A percentile compares a stretch with the other conserved stretches of the same genome.
phyloP scores from a whole-genome alignment of 352 stramenopile genomes.

The Pythium pectinolyticum region DNA sequence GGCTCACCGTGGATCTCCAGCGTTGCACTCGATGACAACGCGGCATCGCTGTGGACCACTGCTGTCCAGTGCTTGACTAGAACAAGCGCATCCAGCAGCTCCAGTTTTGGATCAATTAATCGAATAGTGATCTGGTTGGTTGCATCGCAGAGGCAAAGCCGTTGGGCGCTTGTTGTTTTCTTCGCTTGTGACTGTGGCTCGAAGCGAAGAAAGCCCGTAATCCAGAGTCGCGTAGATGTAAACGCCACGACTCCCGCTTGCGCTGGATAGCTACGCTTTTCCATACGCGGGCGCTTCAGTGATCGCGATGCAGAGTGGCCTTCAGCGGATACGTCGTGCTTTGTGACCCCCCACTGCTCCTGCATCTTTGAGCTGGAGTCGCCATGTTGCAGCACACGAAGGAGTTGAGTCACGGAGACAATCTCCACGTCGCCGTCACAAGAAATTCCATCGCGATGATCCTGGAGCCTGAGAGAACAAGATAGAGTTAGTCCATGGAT shows the following conservation, averaged over 20 bases:
- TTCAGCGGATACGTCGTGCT: conserved; percentile 7
- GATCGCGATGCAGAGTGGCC: not conserved
- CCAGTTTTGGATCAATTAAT: conserved; percentile 38
- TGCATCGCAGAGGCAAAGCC: conserved; percentile 38
- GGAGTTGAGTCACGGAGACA: conserved; percentile 25
- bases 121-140: conserved; percentile 32
- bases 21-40: conserved; percentile 15
- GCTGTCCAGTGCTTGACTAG: conserved; percentile 62
- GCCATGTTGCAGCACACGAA: not conserved
- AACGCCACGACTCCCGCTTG: conserved; percentile 25
- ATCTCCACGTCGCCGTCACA: conserved; percentile 12
- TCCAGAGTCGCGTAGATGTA: conserved; percentile 37
- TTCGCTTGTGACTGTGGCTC: not conserved
- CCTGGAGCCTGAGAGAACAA: conserved; percentile 9
- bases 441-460: not conserved
- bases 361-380: conserved; percentile 1
- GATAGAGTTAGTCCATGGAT: no score
- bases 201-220: conserved; percentile 51
- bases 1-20: conserved; percentile 45
- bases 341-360: not conserved
- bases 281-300: conserved; percentile 15
- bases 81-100: conserved; percentile 48
- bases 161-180: not conserved
- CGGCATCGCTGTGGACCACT: conserved; percentile 25
- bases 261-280: not conserved